These are phyloP conservation scores for Parmelia sp. DNA, from an alignment of 495 filamentous ascomycete genomes.

Conservation along the genomic window DNA sequence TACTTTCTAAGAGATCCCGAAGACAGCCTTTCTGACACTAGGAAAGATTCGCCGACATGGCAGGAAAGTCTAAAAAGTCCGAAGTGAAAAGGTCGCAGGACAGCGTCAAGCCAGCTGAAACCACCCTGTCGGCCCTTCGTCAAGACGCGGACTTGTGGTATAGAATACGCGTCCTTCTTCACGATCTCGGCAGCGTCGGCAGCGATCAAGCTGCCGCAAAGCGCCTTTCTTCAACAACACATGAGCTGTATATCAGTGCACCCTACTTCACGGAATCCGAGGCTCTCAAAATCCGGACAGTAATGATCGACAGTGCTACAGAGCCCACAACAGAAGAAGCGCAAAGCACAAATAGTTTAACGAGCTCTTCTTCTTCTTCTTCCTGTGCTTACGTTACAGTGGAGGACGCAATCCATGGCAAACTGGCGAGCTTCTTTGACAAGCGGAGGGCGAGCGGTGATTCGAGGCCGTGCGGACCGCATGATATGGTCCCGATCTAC, in stretches of 20 bases:
- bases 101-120: neutral
- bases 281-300: conserved; percentile 23
- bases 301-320: conserved; percentile 13
- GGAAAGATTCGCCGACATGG: neutral
- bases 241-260: conserved; percentile 31
- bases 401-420: conserved; percentile 26
- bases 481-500: conserved; percentile 22
- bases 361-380: conserved; percentile 4
- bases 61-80: neutral
- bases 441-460: conserved; percentile 32
- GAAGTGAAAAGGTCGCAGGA: neutral
- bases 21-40: neutral
- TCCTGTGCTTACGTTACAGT: no score
- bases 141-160: conserved; percentile 16
- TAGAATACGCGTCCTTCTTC: conserved; percentile 20
- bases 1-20: no score
- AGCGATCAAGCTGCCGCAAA: conserved; percentile 20
- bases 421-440: conserved; percentile 28
- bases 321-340: conserved; percentile 6
- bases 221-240: conserved; percentile 26
- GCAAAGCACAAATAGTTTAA: conserved; percentile 12
- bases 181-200: conserved; percentile 20
- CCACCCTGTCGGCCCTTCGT: conserved; percentile 3
- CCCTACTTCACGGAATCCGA: conserved; percentile 30
- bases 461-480: conserved; percentile 26